Base-by-base conservation (phyloP, 106 monocot genomes). In the Narthecium ossifragum region DNA sequence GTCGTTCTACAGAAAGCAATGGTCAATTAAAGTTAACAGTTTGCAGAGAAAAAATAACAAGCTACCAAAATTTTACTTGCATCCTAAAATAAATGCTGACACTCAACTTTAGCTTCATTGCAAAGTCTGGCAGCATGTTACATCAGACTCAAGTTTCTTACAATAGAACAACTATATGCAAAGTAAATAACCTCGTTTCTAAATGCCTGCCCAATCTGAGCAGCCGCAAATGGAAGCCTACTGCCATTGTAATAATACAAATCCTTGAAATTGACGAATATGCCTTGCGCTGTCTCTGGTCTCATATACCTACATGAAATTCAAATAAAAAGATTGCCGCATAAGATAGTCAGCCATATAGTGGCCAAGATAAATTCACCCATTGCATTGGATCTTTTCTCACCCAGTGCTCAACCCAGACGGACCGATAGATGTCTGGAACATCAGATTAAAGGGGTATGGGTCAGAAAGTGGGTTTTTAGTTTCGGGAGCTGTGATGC, bases 371-470 rank as follows among this genome's bases (percentile, higher is more conserved):
- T 38, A 12, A 26, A 13, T 31, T 39, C 15, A 39, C 1, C 1
- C 9, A 15, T 11, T 7, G 43, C 14, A 43, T 17, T 43, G 43
- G 14, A 43, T 0, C 17, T 43, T 21, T 15, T 23, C 86, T 81
- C 63, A 90, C 94, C 90, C 90, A 20, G 75, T 53, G 38, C 57
- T 72, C 63, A 84, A 63, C 8, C 94, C 90, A 11, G 90, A 74
- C 29, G 90, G 89, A 10, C 94, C 94, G 61, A 90, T 90, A 5
- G 94, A 90, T 31, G 90, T 96, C 65, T 90, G 90, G 46, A 96
- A 96, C 94, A 96, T 96, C 36, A 96, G 94, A 71, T 96, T 96
- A 62, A 96, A 96, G 8, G 90, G 94, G 48, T 90, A 96, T 28
- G 86, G 90, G 57, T 96, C 94, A 34, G 94, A 96, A 0, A 96